phyloP scores from a whole-genome alignment of 176 grass and related monocot species.

The Echinochloa phyllopogon region DNA sequence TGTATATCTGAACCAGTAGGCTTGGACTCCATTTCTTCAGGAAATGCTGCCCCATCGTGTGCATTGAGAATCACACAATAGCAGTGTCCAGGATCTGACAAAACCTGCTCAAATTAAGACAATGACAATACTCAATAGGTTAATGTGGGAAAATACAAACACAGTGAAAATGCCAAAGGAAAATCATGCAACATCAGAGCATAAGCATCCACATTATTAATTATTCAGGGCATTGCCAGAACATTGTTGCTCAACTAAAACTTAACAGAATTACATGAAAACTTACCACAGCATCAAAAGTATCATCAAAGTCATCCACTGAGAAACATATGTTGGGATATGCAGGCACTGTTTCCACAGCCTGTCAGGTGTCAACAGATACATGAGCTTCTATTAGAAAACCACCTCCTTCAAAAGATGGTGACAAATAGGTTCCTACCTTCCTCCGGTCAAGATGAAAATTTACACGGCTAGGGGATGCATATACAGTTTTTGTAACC shows the following conservation, averaged over 20 bases:
- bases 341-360: conserved; percentile 81
- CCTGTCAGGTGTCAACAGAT: conserved; percentile 42
- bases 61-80: conserved; percentile 97
- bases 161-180: conserved; percentile 7
- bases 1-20: conserved; percentile 38
- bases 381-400: conserved; percentile 16
- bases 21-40: conserved; percentile 51
- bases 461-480: conserved; percentile 95
- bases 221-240: neutral
- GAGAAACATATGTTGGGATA: conserved; percentile 96
- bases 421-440: conserved; percentile 46
- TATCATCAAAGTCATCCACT: conserved; percentile 97
- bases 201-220: conserved; percentile 10
- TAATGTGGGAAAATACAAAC: neutral
- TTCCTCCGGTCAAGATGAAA: conserved; percentile 95
- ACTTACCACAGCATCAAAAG: conserved; percentile 97
- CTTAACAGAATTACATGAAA: conserved; percentile 2
- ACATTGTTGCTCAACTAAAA: neutral
- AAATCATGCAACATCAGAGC: neutral
- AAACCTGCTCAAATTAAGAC: conserved; percentile 72
- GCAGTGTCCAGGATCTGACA: conserved; percentile 91
- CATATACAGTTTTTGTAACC: conserved; percentile 96
- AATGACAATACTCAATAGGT: neutral
- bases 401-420: conserved; percentile 20
- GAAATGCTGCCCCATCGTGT: conserved; percentile 95